These are phyloP conservation scores for Russula sp. DNA, from an alignment of 768 basidiomycete genomes.

Conservation along the genomic window DNA sequence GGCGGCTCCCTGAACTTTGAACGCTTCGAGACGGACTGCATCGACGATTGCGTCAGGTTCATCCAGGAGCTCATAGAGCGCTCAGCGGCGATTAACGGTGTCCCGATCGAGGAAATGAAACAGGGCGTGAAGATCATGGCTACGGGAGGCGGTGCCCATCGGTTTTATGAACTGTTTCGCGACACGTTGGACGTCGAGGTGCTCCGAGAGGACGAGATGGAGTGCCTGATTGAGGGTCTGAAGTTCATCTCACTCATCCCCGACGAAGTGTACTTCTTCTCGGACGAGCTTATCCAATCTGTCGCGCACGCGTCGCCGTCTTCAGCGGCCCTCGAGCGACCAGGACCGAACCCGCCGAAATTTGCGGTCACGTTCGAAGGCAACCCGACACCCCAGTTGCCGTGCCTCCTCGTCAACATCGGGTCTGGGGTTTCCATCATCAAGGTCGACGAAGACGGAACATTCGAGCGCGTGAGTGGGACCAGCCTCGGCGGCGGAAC, in stretches of 20 bases:
- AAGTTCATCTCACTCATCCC: conserved; percentile 95
- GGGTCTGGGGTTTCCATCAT: conserved; percentile 97
- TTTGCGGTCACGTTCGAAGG: conserved; percentile 86
- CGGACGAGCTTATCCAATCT: conserved; percentile 88
- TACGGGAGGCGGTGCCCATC: conserved; percentile 95
- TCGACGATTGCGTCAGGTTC: conserved; percentile 79
- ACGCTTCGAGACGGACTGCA: conserved; percentile 90
- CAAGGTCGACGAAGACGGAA: conserved; percentile 93
- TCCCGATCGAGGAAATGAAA: conserved; percentile 87
- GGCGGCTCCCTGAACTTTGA: conserved; percentile 98
- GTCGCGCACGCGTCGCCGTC: conserved; percentile 36
- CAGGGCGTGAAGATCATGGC: conserved; percentile 92
- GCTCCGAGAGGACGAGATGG: conserved; percentile 95
- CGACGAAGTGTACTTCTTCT: conserved; percentile 97
- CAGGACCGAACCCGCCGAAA: conserved; percentile 84
- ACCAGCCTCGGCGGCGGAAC: conserved; percentile 97
- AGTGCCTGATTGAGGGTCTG: conserved; percentile 92
- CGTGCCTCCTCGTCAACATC: conserved; percentile 96
- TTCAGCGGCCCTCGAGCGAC: conserved; percentile 56
- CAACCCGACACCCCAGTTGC: conserved; percentile 80
- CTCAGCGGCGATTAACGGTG: conserved; percentile 80
- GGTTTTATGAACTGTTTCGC: conserved; percentile 80
- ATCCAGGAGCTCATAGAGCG: conserved; percentile 81
- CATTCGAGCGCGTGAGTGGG: conserved; percentile 93
- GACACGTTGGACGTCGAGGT: conserved; percentile 78